Evolutionary conservation across 345 rosid species (phyloP), one percentile per base, ranked within the genome.

Genomic region (Alliaria petiolata): DNA sequence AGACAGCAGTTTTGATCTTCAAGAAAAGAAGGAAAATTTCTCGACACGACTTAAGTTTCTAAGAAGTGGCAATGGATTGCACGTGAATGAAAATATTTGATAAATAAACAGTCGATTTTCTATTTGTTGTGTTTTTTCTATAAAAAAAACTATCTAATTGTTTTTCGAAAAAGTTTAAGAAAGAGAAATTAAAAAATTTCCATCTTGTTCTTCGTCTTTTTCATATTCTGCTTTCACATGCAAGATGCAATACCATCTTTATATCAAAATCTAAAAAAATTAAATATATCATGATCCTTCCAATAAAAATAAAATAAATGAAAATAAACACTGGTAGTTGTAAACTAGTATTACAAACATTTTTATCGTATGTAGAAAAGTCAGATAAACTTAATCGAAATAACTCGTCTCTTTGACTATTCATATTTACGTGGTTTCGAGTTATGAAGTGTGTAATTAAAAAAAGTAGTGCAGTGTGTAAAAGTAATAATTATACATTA

Each of bases 401-500:
- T 56, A 38, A 15, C 1, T 65, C 10, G 16, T 38, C 16, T 3
- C n/a, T 20, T 49, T 47, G n/a, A 14, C 7, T n/a, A n/a, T n/a
- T n/a, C n/a, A n/a, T n/a, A n/a, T 20, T 14, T 49, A 20, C 46
- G 15, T 33, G 44, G 53, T 30, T 54, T 11, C 15, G 16, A 19
- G 44, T 54, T 31, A 53, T 56, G 9, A 40, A 2, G n/a, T n/a
- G n/a, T n/a, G 26, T 12, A 28, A 7, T 5, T 61, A 8, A 7
- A 58, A 65, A 11, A 65, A 20, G 20, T 33, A 9, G 14, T 10
- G 11, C n/a, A 39, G 15, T 4, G 39, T 46, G 50, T 59, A 25
- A 12, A 52, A 16, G 71, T 55, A 55, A 65, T 47, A 56, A 47
- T 39, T 39, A 30, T 46, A 30, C 52, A 31, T 74, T 57, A 30